A percentile compares a stretch with the other conserved stretches of the same genome.
phyloP scores from a whole-genome alignment of 208 protist genomes.

The Leishmania amazonensis region DNA sequence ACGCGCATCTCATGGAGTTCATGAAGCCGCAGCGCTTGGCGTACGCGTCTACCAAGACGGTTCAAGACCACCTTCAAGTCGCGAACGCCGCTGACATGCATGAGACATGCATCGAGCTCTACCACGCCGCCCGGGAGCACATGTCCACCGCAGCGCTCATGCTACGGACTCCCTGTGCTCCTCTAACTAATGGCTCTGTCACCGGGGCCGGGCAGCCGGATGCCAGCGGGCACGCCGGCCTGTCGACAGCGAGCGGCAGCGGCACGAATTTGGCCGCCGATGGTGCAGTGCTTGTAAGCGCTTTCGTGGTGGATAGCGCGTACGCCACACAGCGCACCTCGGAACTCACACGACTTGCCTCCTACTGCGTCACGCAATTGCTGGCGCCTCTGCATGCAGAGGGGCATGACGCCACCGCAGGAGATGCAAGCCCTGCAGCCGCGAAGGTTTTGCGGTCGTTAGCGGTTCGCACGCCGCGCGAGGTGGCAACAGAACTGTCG shows the following conservation, averaged over 20 bases:
- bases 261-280: conserved; percentile 8
- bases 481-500: conserved; percentile 47
- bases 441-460: neutral
- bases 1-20: conserved; percentile 57
- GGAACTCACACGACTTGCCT: conserved; percentile 56
- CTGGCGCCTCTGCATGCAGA: conserved; percentile 9
- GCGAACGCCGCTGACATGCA: conserved; percentile 62
- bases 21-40: conserved; percentile 38
- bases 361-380: conserved; percentile 40
- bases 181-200: too few species aligned
- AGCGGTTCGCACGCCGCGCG: conserved; percentile 27
- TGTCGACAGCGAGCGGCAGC: neutral
- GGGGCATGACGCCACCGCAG: neutral
- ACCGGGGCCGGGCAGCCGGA: neutral
- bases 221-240: neutral
- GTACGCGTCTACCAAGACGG: conserved; percentile 33
- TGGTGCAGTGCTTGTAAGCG: conserved; percentile 38
- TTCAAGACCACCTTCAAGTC: conserved; percentile 62
- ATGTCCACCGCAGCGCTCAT: conserved; percentile 7
- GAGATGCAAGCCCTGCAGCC: neutral
- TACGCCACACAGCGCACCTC: conserved; percentile 43
- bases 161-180: neutral
- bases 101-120: conserved; percentile 47
- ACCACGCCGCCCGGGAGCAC: conserved; percentile 47
- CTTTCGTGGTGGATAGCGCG: conserved; percentile 72